Conservation (phyloP, 2,329 filamentous ascomycete genomes). For the Xylaria sp. region DNA sequence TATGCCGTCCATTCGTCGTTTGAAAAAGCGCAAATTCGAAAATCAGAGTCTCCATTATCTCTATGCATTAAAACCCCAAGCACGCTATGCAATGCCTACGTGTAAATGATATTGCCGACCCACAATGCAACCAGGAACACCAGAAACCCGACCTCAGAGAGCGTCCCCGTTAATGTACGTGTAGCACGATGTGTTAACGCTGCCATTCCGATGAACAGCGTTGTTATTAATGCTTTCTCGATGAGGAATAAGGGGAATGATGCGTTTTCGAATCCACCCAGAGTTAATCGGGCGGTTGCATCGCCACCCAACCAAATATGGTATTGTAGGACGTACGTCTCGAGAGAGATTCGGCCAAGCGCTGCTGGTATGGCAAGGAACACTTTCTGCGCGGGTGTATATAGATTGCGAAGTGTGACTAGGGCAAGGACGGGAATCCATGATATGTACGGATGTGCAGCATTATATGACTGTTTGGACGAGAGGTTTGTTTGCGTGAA, state of each 20-base stretch:
- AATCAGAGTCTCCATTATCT: conserved; percentile 40
- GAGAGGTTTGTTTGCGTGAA: conserved; percentile 44
- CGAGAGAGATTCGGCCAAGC: conserved; percentile 67
- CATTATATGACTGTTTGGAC: conserved; percentile 58
- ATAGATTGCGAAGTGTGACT: conserved; percentile 63
- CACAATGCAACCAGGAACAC: conserved; percentile 41
- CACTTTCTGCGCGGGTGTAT: conserved; percentile 53
- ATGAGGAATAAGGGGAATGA: conserved; percentile 38
- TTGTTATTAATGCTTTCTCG: conserved; percentile 45
- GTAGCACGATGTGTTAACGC: conserved; percentile 43
- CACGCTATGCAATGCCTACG: conserved; percentile 40
- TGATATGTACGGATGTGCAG: conserved; percentile 64
- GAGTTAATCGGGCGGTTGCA: conserved; percentile 60
- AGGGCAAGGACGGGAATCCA: conserved; percentile 65
- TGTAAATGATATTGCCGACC: conserved; percentile 43
- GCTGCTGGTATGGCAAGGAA: conserved; percentile 62
- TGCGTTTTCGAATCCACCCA: conserved; percentile 40
- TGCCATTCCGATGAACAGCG: conserved; percentile 44
- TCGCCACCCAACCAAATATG: conserved; percentile 72
- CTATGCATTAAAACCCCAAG: conserved; percentile 39
- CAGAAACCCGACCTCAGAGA: conserved; percentile 38
- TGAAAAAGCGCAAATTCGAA: conserved; percentile 33
- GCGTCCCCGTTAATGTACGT: conserved; percentile 36
- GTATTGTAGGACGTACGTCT: conserved; percentile 69
- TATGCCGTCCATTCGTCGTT: conserved; percentile 37